These are phyloP conservation scores for Peltaster fructicola DNA, from an alignment of 2,329 filamentous ascomycete species.

Conservation along the genomic window DNA sequence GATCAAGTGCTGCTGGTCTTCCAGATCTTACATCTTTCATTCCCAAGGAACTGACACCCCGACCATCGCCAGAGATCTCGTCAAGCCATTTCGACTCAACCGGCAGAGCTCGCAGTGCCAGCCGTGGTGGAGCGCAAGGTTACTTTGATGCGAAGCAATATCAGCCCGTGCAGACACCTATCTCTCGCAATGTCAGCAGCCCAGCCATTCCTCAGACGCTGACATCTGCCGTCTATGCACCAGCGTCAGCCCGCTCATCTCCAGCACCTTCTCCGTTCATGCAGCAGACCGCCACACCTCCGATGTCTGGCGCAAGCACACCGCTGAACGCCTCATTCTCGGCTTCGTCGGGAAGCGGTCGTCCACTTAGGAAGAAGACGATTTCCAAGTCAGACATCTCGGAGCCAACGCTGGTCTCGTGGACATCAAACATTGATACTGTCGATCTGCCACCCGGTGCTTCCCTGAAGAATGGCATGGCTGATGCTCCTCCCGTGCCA, in stretches of 20 bases:
- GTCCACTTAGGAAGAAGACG: constrained; percentile 35
- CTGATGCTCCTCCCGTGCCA: constrained; percentile 33
- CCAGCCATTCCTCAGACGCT: constrained; percentile 8
- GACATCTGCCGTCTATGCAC: constrained; percentile 9
- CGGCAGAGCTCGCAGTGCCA: constrained; percentile 8
- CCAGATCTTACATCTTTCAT: constrained; percentile 18
- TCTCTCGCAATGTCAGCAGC: constrained; percentile 5
- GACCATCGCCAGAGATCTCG: constrained; percentile 12
- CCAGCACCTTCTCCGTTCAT: constrained; percentile 25
- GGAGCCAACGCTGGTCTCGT: constrained; percentile 37
- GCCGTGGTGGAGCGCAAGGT: constrained; percentile 5
- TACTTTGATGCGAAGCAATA: constrained; percentile 14
- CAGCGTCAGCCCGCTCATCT: constrained; percentile 5
- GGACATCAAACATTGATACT: constrained; percentile 40
- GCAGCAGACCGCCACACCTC: constrained; percentile 36
- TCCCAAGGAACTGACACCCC: constrained; percentile 17
- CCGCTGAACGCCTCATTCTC: constrained; percentile 19
- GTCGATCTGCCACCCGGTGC: constrained; percentile 39
- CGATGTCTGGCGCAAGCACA: constrained; percentile 29
- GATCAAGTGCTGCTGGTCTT: constrained; percentile 17
- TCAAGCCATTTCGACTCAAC: constrained; percentile 7
- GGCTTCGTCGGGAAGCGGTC: constrained; percentile 11
- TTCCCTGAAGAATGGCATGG: constrained; percentile 34
- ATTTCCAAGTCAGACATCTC: constrained; percentile 45
- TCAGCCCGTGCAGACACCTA: constrained; percentile 1